Conservation (phyloP, 1,284 basidiomycete genomes). For the Trametes pubescens region DNA sequence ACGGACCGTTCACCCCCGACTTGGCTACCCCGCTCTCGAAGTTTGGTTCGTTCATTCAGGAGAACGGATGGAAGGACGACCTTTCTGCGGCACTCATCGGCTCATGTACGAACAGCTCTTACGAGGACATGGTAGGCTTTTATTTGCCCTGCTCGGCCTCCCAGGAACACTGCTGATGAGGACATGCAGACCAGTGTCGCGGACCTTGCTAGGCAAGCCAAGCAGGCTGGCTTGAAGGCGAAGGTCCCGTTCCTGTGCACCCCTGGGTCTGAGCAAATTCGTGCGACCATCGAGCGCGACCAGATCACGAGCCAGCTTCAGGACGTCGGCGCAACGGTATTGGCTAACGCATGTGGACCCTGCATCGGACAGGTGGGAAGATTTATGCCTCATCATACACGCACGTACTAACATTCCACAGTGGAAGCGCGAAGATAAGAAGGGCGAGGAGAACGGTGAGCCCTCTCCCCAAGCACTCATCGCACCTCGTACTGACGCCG, state of each 20-base stretch:
- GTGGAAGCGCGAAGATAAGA: constrained; percentile 95
- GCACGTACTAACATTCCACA: constrained; percentile 37
- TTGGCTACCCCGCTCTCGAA: constrained; percentile 94
- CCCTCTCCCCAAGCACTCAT: constrained; percentile 4
- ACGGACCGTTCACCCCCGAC: constrained; percentile 99
- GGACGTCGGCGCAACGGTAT: constrained; percentile 89
- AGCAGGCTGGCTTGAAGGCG: constrained; percentile 68
- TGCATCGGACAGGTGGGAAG: constrained; percentile 91
- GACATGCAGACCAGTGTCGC: constrained; percentile 79
- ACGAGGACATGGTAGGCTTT: constrained; percentile 85
- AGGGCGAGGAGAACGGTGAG: constrained; percentile 91
- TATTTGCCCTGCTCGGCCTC: not conserved
- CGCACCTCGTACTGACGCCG: not conserved
- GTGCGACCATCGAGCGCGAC: constrained; percentile 97
- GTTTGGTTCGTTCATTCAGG: constrained; percentile 83
- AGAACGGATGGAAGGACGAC: constrained; percentile 92
- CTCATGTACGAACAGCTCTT: constrained; percentile 97
- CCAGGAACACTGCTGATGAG: not conserved
- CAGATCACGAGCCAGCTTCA: constrained; percentile 84
- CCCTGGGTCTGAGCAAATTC: constrained; percentile 96
- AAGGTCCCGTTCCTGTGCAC: constrained; percentile 96
- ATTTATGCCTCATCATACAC: not conserved
- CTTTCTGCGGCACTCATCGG: constrained; percentile 94
- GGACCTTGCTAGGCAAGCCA: constrained; percentile 91
- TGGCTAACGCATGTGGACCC: constrained; percentile 98